Evolutionary conservation across 2,329 filamentous ascomycete species (phyloP).

Genomic region (Trichophaea hybrida): DNA sequence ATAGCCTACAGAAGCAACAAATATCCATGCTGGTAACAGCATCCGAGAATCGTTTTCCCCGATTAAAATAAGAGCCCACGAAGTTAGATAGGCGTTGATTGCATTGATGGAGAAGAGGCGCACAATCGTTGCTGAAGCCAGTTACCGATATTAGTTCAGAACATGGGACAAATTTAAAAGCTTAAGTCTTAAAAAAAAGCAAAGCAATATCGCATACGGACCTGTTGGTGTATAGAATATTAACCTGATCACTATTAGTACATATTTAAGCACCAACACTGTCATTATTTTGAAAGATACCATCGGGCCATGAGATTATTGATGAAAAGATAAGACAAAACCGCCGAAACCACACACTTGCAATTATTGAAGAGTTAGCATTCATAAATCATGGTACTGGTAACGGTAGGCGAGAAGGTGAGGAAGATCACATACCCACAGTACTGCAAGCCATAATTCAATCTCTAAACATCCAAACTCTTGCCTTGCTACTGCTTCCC

Average conservation of each 20-base stretch:
- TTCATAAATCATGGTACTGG: background rate
- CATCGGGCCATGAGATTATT: slow-evolving; percentile 75
- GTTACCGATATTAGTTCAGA: background rate
- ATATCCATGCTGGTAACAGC: slow-evolving; percentile 62
- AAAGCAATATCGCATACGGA: slow-evolving; percentile 18
- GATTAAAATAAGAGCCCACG: slow-evolving; percentile 53
- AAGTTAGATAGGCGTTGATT: slow-evolving; percentile 60
- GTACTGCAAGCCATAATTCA: slow-evolving; percentile 52
- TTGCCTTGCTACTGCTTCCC: slow-evolving; percentile 35
- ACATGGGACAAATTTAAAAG: background rate
- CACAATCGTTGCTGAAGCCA: slow-evolving; percentile 50
- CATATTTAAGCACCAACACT: background rate
- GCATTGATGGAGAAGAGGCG: slow-evolving; percentile 62
- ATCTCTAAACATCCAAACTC: slow-evolving; percentile 53
- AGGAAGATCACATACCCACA: slow-evolving; percentile 24
- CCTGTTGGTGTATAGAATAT: slow-evolving; percentile 64
- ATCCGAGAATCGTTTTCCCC: slow-evolving; percentile 57
- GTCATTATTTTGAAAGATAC: slow-evolving; percentile 33
- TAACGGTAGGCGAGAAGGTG: background rate
- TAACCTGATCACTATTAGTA: slow-evolving; percentile 43
- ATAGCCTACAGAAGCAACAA: slow-evolving; percentile 52
- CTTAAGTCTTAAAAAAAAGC: background rate
- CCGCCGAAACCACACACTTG: slow-evolving; percentile 41
- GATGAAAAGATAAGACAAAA: slow-evolving; percentile 69
- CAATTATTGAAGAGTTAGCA: background rate